Conservation (phyloP, 192 early-diverging fungal genomes). For the Chytriomyces sp. region DNA sequence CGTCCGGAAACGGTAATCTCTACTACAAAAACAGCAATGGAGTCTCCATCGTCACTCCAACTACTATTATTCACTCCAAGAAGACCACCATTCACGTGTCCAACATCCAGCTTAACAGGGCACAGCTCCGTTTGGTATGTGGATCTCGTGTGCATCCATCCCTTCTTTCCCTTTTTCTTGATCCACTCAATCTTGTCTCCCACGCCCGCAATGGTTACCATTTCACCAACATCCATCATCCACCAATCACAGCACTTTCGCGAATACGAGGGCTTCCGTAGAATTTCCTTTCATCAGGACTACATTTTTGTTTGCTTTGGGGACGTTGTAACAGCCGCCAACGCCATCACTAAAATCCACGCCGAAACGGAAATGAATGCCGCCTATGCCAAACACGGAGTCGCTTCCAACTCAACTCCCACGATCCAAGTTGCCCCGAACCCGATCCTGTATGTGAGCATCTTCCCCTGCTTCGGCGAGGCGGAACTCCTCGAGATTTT, state of each 20-base stretch:
- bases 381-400: conserved; percentile 55
- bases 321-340: conserved; percentile 32
- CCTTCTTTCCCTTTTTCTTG: background rate
- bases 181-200: background rate
- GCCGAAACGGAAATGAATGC: conserved; percentile 54
- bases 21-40: background rate
- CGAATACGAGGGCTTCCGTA: conserved; percentile 41
- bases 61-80: conserved; percentile 18
- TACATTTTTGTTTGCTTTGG: conserved; percentile 49
- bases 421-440: conserved; percentile 52
- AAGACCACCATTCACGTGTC: conserved; percentile 53
- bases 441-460: conserved; percentile 52
- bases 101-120: conserved; percentile 42
- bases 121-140: conserved; percentile 31
- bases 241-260: conserved; percentile 37
- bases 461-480: conserved; percentile 56
- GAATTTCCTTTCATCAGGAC: conserved; percentile 47
- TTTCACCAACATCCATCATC: too few species aligned
- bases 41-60: background rate
- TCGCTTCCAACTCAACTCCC: conserved; percentile 45
- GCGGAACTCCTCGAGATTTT: conserved; percentile 51
- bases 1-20: background rate
- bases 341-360: conserved; percentile 45
- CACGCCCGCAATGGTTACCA: background rate
- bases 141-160: background rate